Evolutionary conservation across 148 eudicot species (phyloP).

Genomic region (Bassia scoparia): DNA sequence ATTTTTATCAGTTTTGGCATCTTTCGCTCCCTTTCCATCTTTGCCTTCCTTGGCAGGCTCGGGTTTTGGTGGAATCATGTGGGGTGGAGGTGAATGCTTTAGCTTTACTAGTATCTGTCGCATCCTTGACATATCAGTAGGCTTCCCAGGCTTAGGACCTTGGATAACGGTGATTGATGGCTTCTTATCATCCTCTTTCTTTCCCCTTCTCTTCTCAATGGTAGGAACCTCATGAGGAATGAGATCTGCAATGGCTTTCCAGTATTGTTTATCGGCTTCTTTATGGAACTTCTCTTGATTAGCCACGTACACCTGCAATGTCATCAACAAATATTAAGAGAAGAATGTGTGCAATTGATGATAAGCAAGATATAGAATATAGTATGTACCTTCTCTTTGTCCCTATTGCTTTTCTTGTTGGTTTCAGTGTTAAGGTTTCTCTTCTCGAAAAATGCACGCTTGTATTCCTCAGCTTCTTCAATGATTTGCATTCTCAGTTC

Average conservation of each 20-base stretch:
- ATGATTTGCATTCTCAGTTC: conserved; percentile 81
- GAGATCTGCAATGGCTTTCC: conserved; percentile 89
- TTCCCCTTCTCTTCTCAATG: conserved; percentile 78
- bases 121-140: conserved; percentile 91
- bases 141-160: conserved; percentile 98
- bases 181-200: conserved; percentile 87
- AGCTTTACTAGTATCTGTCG: conserved; percentile 73
- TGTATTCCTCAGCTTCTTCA: conserved; percentile 82
- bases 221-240: conserved; percentile 84
- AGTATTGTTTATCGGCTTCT: conserved; percentile 78
- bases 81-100: conserved; percentile 93
- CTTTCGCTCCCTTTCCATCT: conserved; percentile 41
- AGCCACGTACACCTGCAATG: conserved; percentile 51
- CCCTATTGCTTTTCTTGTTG: conserved; percentile 73
- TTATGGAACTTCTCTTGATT: conserved; percentile 90
- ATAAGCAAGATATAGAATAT: neutral
- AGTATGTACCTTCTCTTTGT: conserved; percentile 69
- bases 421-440: conserved; percentile 72
- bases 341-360: neutral
- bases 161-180: conserved; percentile 74
- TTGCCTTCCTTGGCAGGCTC: conserved; percentile 65
- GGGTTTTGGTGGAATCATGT: conserved; percentile 82
- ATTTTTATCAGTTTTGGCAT: conserved; percentile 35
- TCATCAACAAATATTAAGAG: neutral
- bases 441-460: conserved; percentile 73